Base-by-base conservation (phyloP, 306 rosid species). In the Quercus engelmannii region DNA sequence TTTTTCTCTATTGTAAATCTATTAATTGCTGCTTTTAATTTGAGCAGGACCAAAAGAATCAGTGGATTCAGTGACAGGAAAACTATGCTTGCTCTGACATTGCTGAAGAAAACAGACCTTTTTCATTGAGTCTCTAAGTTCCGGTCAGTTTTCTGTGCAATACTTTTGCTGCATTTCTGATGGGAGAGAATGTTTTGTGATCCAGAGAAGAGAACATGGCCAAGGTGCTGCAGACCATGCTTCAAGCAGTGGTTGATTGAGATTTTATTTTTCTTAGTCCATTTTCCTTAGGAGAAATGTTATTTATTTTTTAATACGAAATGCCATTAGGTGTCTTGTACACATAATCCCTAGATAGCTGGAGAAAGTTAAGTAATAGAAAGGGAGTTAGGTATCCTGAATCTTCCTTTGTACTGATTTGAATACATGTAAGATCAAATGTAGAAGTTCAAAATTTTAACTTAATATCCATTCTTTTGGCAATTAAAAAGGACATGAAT, bases 11-110 rank as follows among this genome's bases (percentile, higher is more conserved):
- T 4, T 31, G 69, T 49, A 15, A 63, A 4, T 51, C 6, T 57
- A 18, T 73, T 35, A 11, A 54, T 33, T 46, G 46, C 71, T 82
- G 76, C 41, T 20, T 33, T 11, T 12, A 49, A 49, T 79, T 57
- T 76, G 65, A 78, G 74, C 88, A 94, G 97, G 98, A 15, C 94
- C 96, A 73, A 94, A 90, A 86, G 88, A 77, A 67, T 23, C 49
- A 2, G 79, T 90, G 15, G 94, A 92, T 83, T 85, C 96, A 4
- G 92, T 94, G 83, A 92, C 96, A 3, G 96, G 97, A 64, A 92
- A 86, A 78, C 85, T 83, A 72, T 35, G 84, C 69, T 86, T 94
- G 38, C 96, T 94, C 54, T 94, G 91, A 90, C 57, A 17, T 38
- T 69, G 58, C 69, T 75, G 75, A 52, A 49, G 68, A 74, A 84